Evolutionary conservation across 208 protist species (phyloP), one percentile per base, ranked within the genome.

Genomic region (Acanthamoeba sp.): DNA sequence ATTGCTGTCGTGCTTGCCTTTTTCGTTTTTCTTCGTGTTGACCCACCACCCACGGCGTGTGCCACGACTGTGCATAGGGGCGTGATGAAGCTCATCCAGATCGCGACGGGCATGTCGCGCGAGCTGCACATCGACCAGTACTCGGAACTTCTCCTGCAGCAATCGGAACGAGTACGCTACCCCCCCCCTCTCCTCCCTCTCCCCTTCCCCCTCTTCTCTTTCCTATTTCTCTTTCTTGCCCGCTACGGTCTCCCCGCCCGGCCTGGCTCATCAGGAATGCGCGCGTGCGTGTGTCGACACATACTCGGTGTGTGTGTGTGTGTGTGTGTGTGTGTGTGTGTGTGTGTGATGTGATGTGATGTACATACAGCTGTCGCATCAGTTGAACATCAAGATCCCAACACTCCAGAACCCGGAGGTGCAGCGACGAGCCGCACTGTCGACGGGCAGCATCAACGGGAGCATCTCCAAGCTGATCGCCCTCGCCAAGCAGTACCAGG

Each of bases 381-480:
- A 59, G 50, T 29, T 87, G 20, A 87, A 87, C 78, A 87, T 87
- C 20, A 87, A 87, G 78, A 87, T 87, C 27, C 78, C 78, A 14
- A 50, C 24, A 22, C 40, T 87, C 22, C 78, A 87, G 78, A 87
- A 87, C 32, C 78, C 78, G 22, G 78, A 87, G 24, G 50, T 55
- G 22, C 78, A 87, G 50, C 78, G 50, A 59, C 22, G 78, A 59
- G 78, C 78, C 3, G 78, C 27, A 3, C 3, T 20, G 16, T n/a
- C 78, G 29, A 87, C 78, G 32, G 78, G 24, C 32, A 59, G 45
- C 42, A 87, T 87, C 78, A 87, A 87, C 32, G 50, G 78, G 6
- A 87, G 50, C 78, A 87, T 87, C 78, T 55, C 50, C 40, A 50
- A 59, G 40, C 78, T 87, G 36, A 87, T 87, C 78, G n/a, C 78